Evolutionary conservation across 257 asterid species (phyloP), one percentile per base, ranked within the genome.

Genomic region (Fraxinus cuspidata): DNA sequence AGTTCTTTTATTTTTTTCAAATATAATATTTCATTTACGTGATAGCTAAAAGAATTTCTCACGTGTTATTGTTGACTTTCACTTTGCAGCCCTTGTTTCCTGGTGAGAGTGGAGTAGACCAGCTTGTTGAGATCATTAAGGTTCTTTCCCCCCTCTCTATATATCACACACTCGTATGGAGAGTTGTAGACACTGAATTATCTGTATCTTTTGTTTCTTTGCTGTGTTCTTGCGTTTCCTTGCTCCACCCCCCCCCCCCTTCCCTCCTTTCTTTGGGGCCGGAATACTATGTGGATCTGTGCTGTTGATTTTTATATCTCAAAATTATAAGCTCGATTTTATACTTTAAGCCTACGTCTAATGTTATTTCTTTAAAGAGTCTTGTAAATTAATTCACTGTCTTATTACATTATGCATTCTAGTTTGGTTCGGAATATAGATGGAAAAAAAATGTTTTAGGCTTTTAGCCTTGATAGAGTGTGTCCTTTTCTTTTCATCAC

Each of bases 71-170:
- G 64, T 53, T 53, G 64, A 3, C 66, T 58, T 21, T 10, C 78
- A 68, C 76, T 67, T 82, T 78, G 75, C 89, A 92, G 99, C 99
- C 99, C 73, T 80, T 94, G 85, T 92, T 94, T 89, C 98, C 99
- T 65, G 99, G 99, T 75, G 99, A 94, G 87, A 92, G 99, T 85
- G 99, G 98, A 69, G 99, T 94, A 28, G 99, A 94, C 85, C 99
- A 94, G 87, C 96, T 94, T 79, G 99, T 94, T 81, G 99, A 92
- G 90, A 92, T 94, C 80, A 92, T 94, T 81, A 94, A 94, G 97
- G 98, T 91, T 83, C 80, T 70, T 47, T 81, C 79, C 82, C 47
- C 82, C 27, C 68, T 3, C 68, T 27, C 81, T 35, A 70, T 7
- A 25, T 63, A 9, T 3, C 7, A 10, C 28, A 21, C 29, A 23